These are phyloP conservation scores for Clonostachys sp. DNA, from an alignment of 2,329 filamentous ascomycete genomes.

Conservation along the genomic window DNA sequence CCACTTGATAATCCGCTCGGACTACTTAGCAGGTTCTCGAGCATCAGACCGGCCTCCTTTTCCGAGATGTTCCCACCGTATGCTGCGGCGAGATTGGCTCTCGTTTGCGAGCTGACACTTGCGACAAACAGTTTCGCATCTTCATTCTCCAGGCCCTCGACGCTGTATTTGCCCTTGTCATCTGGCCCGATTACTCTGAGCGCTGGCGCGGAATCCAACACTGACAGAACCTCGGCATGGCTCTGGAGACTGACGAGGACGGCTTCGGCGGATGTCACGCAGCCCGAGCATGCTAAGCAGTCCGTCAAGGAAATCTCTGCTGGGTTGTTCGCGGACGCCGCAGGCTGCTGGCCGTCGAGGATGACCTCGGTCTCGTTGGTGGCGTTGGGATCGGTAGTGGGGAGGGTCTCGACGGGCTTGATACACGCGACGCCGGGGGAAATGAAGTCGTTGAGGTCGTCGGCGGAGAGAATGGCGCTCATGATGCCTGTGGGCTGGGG, in stretches of 20 bases:
- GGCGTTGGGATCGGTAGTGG: conserved; percentile 29
- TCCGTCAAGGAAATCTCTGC: conserved; percentile 95
- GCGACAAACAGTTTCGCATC: conserved; percentile 81
- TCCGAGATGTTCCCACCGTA: conserved; percentile 70
- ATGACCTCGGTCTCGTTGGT: conserved; percentile 75
- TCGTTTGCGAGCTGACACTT: conserved; percentile 85
- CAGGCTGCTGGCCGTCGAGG: conserved; percentile 73
- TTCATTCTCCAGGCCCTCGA: conserved; percentile 49
- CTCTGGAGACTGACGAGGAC: conserved; percentile 95
- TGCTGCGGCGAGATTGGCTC: conserved; percentile 83
- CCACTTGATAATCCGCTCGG: conserved; percentile 63
- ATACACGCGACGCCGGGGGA: conserved; percentile 96
- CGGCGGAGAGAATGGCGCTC: conserved; percentile 95
- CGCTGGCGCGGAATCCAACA: conserved; percentile 64
- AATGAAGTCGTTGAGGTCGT: conserved; percentile 99
- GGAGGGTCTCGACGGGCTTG: conserved; percentile 92
- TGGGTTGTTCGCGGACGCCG: conserved; percentile 63
- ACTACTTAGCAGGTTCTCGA: conserved; percentile 71
- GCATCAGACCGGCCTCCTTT: conserved; percentile 72
- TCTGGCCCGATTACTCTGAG: conserved; percentile 31
- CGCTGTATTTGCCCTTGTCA: conserved; percentile 22
- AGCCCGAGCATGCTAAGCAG: conserved; percentile 95
- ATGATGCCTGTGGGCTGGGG: conserved; percentile 43
- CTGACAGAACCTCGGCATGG: conserved; percentile 82
- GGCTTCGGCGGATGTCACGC: conserved; percentile 94